Base-by-base conservation (phyloP, 345 rosid genomes). In the Durio zibethinus region DNA sequence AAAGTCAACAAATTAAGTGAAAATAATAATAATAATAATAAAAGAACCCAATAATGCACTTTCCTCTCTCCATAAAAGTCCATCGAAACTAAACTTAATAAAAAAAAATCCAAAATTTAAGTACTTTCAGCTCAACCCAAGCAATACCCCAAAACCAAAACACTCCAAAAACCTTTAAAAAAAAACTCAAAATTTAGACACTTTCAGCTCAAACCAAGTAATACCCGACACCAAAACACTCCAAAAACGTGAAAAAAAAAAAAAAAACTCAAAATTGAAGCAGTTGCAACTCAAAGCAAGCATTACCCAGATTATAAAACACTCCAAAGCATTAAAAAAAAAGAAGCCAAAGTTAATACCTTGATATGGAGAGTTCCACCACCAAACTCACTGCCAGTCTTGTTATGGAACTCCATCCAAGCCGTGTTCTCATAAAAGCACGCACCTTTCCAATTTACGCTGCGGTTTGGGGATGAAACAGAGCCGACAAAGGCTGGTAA, bases 401-500 rank as follows among this genome's bases (percentile, higher is more conserved):
- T 87, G 78, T 93, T 94, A 75, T 93, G 90, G 79, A 96, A 89
- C 91, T 96, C 98, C 80, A 96, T 84, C 99, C 97, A 90, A 43
- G 98, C 97, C 16, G 57, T 77, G 84, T 87, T 92, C 61, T 92
- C 29, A 73, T 87, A 89, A 63, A 96, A 96, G 84, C 99, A 96
- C 14, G 99, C 96, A 47, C 99, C 98, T 76, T 93, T 95, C 99
- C 99, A 95, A 67, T 81, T 79, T 0, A 85, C 84, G 52, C 81
- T 68, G 74, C 50, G 80, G 75, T 87, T 90, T 27, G n/a, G 15
- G 53, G 93, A 52, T 16, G 93, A 80, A 21, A 92, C 97, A 42
- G 97, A 74, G 60, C 98, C 99, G 18, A 96, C 97, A 76, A 90
- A 96, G 56, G 90, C 72, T 4, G 99, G 99, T 56, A 96, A 80